These are phyloP conservation scores for Leishmania braziliensis DNA, from an alignment of 208 protist species.

Conservation along the genomic window DNA sequence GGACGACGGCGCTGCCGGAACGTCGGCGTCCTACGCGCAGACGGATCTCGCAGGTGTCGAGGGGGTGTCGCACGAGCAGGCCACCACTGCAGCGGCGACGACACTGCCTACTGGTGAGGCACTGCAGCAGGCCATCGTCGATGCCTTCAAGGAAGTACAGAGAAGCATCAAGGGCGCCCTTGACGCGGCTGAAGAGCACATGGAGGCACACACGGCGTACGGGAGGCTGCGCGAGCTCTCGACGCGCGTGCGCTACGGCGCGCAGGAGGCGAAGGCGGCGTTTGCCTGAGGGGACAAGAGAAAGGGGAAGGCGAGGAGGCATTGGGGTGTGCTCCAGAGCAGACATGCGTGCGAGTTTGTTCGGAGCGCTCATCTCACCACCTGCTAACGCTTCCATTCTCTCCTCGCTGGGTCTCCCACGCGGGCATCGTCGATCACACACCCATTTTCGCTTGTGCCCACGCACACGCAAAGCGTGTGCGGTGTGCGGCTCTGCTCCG, in stretches of 20 bases:
- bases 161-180: constrained; percentile 66
- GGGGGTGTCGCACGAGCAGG: neutral
- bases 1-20: constrained; percentile 22
- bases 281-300: constrained; percentile 1
- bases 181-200: constrained; percentile 75
- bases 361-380: neutral
- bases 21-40: constrained; percentile 7
- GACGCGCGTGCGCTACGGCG: constrained; percentile 32
- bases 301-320: neutral
- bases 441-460: neutral
- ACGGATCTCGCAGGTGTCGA: neutral
- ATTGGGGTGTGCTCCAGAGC: neutral
- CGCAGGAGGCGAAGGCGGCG: constrained; percentile 58
- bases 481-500: neutral
- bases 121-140: constrained; percentile 37
- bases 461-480: too few species aligned
- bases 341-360: neutral
- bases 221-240: constrained; percentile 48
- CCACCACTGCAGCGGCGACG: neutral
- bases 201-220: constrained; percentile 54
- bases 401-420: neutral
- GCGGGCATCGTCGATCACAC: neutral
- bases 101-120: constrained; percentile 11
- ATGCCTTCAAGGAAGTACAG: constrained; percentile 55
- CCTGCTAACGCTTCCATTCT: neutral